Conservation (phyloP, 352 stramenopile genomes). For the Globisporangium cylindrosporum region DNA sequence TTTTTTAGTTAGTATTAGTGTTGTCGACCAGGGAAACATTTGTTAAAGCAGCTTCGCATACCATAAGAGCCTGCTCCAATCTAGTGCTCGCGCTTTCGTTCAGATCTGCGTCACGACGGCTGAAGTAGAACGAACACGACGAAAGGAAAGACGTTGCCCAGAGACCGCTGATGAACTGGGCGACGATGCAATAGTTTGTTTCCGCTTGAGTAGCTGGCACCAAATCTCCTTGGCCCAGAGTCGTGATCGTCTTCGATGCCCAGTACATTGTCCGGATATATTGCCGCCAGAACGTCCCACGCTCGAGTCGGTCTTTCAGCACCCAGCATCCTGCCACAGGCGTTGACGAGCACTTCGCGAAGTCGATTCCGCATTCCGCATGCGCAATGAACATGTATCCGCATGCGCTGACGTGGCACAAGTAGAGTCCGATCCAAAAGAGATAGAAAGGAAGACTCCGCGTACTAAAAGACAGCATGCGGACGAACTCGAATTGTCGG, state of each 20-base stretch:
- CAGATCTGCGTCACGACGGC: constrained; percentile 17
- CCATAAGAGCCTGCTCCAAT: constrained; percentile 21
- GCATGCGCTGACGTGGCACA: constrained; percentile 22
- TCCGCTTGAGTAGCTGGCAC: constrained; percentile 19
- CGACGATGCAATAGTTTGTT: constrained; percentile 24
- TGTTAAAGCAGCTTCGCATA: not conserved
- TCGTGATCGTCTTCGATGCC: constrained; percentile 27
- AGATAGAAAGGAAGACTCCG: constrained; percentile 16
- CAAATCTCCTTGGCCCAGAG: constrained; percentile 25
- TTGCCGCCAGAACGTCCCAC: constrained; percentile 16
- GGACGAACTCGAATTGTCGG: constrained; percentile 14
- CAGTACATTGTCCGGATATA: constrained; percentile 29
- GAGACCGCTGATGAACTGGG: constrained; percentile 24
- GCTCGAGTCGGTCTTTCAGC: constrained; percentile 23
- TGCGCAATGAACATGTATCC: constrained; percentile 29
- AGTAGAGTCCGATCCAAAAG: constrained; percentile 22
- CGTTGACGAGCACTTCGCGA: constrained; percentile 12
- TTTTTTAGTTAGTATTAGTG: not conserved
- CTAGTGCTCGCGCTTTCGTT: constrained; percentile 19
- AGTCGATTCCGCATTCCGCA: constrained; percentile 22
- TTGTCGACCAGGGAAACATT: not conserved
- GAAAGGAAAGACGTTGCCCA: constrained; percentile 25
- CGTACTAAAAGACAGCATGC: constrained; percentile 21
- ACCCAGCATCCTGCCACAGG: constrained; percentile 23
- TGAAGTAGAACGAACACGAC: constrained; percentile 29